Conservation (phyloP, 2,329 filamentous ascomycete species). For the Simplicillium sp. region DNA sequence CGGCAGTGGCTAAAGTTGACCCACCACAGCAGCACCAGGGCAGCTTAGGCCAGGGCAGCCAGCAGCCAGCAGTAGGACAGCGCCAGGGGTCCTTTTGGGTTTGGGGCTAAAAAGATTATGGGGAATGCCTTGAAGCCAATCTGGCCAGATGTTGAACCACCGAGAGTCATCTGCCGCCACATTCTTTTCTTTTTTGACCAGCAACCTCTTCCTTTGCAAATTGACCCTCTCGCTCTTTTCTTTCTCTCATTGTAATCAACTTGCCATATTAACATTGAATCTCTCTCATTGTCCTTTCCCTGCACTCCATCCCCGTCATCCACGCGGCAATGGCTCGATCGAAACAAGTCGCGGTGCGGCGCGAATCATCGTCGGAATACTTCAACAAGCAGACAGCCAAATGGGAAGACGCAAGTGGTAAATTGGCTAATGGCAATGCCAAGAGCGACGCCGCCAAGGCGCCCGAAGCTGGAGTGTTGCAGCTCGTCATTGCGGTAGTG, state of each 20-base stretch:
- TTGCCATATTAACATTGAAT: too few relatives aligned
- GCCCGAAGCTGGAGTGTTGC: conserved; percentile 54
- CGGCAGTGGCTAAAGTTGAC: too few relatives aligned
- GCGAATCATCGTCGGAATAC: conserved; percentile 58
- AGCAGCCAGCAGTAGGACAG: too few relatives aligned
- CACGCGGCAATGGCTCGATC: conserved; percentile 52
- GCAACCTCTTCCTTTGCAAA: conserved; percentile 2
- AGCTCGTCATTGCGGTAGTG: conserved; percentile 78
- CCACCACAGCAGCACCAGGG: too few relatives aligned
- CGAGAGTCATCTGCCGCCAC: too few relatives aligned
- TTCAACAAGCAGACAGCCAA: conserved; percentile 37
- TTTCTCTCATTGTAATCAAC: background rate
- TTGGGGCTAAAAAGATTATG: too few relatives aligned
- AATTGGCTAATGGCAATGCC: conserved; percentile 16
- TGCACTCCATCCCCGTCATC: background rate
- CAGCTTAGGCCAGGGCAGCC: too few relatives aligned
- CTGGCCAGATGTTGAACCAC: too few relatives aligned
- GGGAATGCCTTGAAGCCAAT: too few relatives aligned
- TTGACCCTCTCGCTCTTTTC: conserved; percentile 1
- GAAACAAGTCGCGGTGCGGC: conserved; percentile 60
- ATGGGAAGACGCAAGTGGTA: conserved; percentile 23
- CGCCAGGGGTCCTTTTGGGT: too few relatives aligned
- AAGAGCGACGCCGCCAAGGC: conserved; percentile 19
- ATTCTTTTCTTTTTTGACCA: too few relatives aligned
- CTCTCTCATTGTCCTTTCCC: background rate